Percentiles rank a stretch among this genome's conserved stretches.
These are phyloP conservation scores for Liquidambar formosana DNA, from an alignment of 164 flowering plant genomes.

Conservation along the genomic window DNA sequence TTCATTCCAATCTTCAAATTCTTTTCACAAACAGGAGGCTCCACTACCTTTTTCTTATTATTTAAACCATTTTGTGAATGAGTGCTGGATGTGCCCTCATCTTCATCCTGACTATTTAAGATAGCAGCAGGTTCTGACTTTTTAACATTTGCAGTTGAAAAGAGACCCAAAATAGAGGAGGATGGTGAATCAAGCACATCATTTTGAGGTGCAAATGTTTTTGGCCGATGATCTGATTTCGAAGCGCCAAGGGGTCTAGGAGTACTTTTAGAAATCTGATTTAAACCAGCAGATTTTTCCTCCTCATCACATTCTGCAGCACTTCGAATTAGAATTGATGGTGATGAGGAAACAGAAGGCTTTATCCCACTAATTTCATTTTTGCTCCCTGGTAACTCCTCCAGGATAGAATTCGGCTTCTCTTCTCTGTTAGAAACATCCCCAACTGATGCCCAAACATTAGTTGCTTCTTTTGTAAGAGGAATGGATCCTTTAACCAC, in stretches of 20 bases:
- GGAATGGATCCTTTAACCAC: conserved; percentile 22
- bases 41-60: conserved; percentile 20
- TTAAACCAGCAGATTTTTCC: conserved; percentile 38
- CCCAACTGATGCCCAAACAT: conserved; percentile 35
- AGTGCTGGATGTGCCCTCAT: not conserved
- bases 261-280: conserved; percentile 18
- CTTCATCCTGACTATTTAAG: not conserved
- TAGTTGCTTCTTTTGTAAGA: conserved; percentile 23
- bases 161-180: not conserved
- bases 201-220: conserved; percentile 10
- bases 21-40: conserved; percentile 34
- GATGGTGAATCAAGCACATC: conserved; percentile 6
- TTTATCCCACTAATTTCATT: conserved; percentile 17
- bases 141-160: conserved; percentile 7
- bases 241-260: conserved; percentile 11
- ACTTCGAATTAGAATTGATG: conserved; percentile 75
- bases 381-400: conserved; percentile 23
- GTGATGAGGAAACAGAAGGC: conserved; percentile 26
- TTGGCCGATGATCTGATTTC: conserved; percentile 13
- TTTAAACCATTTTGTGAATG: not conserved
- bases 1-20: conserved; percentile 63
- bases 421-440: conserved; percentile 31
- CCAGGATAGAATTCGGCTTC: conserved; percentile 15
- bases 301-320: conserved; percentile 85
- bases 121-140: conserved; percentile 13